Evolutionary conservation across 441 rosid species (phyloP).

Genomic region (Corymbia citriodora): DNA sequence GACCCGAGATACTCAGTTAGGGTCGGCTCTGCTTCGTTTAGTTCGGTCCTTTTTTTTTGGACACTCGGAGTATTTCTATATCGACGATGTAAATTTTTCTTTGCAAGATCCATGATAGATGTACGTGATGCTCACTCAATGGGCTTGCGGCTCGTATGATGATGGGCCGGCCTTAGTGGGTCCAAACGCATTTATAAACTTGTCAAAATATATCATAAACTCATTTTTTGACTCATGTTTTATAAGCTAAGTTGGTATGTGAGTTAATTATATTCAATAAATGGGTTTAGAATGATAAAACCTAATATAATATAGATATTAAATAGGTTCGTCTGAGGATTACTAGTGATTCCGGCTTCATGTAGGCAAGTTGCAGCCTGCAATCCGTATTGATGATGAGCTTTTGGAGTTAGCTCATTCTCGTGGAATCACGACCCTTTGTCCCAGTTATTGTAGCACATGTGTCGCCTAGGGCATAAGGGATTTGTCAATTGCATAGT

Average conservation of each 20-base stretch:
- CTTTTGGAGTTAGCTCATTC: too few relatives aligned
- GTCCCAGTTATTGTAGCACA: too few relatives aligned
- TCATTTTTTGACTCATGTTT: too few relatives aligned
- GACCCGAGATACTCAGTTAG: not conserved
- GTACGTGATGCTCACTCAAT: not conserved
- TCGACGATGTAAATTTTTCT: not conserved
- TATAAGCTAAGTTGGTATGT: not conserved
- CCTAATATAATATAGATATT: too few relatives aligned
- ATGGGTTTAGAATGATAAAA: too few relatives aligned
- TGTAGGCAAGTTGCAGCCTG: too few relatives aligned
- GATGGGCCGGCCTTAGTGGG: not conserved
- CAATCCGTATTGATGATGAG: too few relatives aligned
- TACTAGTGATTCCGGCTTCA: too few relatives aligned
- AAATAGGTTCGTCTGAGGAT: too few relatives aligned
- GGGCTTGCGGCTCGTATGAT: not conserved
- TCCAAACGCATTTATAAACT: not conserved
- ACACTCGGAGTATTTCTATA: not conserved
- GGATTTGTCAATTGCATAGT: too few relatives aligned
- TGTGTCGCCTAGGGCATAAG: too few relatives aligned
- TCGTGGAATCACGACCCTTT: too few relatives aligned
- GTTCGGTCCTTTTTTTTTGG: not conserved
- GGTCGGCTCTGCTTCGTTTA: not conserved
- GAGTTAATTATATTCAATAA: rapidly evolving
- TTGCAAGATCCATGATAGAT: rapidly evolving
- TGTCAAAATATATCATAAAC: not conserved